These are phyloP conservation scores for Tripidium arundinaceum DNA, from an alignment of 202 grass and related monocot genomes.

Conservation along the genomic window DNA sequence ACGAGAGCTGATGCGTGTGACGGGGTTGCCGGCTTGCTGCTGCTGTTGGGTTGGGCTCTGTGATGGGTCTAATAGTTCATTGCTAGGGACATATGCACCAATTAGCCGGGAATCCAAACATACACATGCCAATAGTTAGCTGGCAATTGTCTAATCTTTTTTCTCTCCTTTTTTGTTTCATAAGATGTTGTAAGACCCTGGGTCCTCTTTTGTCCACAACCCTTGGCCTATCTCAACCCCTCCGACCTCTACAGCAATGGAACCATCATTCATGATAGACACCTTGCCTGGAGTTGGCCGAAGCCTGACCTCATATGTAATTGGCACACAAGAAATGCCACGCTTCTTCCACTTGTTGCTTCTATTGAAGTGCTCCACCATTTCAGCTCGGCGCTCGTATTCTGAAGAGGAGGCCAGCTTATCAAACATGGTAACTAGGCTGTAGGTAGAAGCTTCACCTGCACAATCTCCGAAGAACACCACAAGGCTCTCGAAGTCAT, in stretches of 20 bases:
- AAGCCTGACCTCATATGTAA: conserved; percentile 39
- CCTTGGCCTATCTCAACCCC: conserved; percentile 87
- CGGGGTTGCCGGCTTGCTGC: not conserved
- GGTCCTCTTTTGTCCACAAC: conserved; percentile 33
- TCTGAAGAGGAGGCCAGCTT: conserved; percentile 51
- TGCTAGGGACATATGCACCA: not conserved
- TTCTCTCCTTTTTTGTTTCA: not conserved
- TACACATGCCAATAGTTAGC: not conserved
- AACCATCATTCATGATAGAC: conserved; percentile 78
- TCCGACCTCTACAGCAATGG: conserved; percentile 75
- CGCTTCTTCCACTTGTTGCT: conserved; percentile 72
- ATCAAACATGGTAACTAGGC: conserved; percentile 56
- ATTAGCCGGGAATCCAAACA: not conserved
- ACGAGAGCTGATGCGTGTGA: not conserved
- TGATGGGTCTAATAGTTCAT: too few relatives aligned
- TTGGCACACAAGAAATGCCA: conserved; percentile 83
- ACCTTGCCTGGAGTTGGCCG: conserved; percentile 55
- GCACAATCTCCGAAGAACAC: conserved; percentile 38
- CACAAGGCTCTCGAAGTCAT: conserved; percentile 53
- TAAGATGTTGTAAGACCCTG: not conserved
- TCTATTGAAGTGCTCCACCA: conserved; percentile 48
- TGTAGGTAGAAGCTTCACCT: conserved; percentile 56
- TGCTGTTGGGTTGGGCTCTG: not conserved
- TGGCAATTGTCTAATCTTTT: not conserved
- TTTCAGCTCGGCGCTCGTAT: conserved; percentile 34